Evolutionary conservation across 768 basidiomycete species (phyloP).

Genomic region (Mycena metata): DNA sequence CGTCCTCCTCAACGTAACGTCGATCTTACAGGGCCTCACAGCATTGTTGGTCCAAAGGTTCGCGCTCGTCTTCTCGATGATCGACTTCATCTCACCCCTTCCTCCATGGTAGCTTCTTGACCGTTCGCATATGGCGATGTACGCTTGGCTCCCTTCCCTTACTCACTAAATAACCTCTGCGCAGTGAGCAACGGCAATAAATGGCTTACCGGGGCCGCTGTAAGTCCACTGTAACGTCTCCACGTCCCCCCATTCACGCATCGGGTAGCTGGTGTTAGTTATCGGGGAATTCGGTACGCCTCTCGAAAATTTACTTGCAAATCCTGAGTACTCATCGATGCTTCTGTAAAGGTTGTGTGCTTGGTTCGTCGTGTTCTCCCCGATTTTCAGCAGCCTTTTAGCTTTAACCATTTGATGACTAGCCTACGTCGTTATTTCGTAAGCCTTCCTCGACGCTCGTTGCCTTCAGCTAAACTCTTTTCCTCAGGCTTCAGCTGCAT

Average conservation of each 20-base stretch:
- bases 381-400: conserved; percentile 8
- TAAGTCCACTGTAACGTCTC: conserved; percentile 39
- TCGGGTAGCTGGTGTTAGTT: conserved; percentile 48
- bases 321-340: conserved; percentile 6
- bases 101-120: conserved; percentile 53
- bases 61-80: conserved; percentile 14
- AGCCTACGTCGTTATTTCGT: conserved; percentile 56
- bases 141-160: conserved; percentile 36
- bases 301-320: not conserved
- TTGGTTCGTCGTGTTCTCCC: conserved; percentile 37
- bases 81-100: conserved; percentile 20
- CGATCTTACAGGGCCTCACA: conserved; percentile 54
- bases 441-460: conserved; percentile 38
- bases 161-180: conserved; percentile 9
- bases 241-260: not conserved
- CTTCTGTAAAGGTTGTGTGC: conserved; percentile 39
- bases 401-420: conserved; percentile 22
- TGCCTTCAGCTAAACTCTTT: not conserved
- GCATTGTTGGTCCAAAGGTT: conserved; percentile 65
- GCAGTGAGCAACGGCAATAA: conserved; percentile 61
- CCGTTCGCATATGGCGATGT: conserved; percentile 61
- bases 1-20: conserved; percentile 5
- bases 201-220: conserved; percentile 50
- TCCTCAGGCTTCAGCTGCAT: conserved; percentile 45
- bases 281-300: conserved; percentile 56